phyloP scores from a whole-genome alignment of 192 early-diverging fungal genomes.

The Backusella morwellensis region DNA sequence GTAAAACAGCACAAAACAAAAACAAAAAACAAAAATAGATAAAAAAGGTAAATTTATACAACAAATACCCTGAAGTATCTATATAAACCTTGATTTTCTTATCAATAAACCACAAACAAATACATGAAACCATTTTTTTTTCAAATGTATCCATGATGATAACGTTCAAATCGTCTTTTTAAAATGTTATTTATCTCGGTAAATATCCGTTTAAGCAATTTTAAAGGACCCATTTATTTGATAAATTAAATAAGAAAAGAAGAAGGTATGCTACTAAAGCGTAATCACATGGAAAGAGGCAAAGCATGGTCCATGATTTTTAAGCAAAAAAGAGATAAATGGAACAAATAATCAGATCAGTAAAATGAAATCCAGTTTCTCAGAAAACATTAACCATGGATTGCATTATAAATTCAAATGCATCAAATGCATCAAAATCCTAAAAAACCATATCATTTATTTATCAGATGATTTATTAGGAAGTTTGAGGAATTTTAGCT shows the following conservation, averaged over 20 bases:
- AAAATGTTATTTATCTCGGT: not conserved
- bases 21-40: not conserved
- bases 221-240: not conserved
- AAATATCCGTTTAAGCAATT: constrained; percentile 1
- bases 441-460: not conserved
- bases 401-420: not conserved
- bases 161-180: not conserved
- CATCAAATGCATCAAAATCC: not conserved
- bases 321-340: not conserved
- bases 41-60: constrained; percentile 1
- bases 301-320: not conserved
- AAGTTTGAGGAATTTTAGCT: not conserved
- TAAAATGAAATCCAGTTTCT: not conserved
- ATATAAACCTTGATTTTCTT: not conserved
- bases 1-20: not conserved
- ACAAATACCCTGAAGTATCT: not conserved
- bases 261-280: not conserved
- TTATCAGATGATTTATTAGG: not conserved
- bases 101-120: not conserved
- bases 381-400: not conserved
- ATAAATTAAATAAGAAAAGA: not conserved
- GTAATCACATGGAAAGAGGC: not conserved
- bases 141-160: not conserved
- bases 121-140: not conserved
- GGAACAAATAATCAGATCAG: not conserved